phyloP scores from a whole-genome alignment of 2,329 filamentous ascomycete genomes.

The Beauveria bassiana region DNA sequence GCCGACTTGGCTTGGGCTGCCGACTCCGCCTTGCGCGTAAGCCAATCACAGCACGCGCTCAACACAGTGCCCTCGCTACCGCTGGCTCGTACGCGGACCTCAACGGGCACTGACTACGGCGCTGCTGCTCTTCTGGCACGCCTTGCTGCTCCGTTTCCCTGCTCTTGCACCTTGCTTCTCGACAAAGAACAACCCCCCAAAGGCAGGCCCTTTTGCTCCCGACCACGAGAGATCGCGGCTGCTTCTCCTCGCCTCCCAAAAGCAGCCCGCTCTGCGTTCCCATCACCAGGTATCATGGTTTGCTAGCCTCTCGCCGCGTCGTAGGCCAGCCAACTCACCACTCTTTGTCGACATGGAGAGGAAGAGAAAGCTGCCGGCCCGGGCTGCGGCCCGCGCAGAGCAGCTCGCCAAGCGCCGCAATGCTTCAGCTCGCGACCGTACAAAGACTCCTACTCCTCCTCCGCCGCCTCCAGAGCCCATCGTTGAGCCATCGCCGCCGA shows the following conservation, averaged over 20 bases:
- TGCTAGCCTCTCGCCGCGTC: constrained; percentile 9
- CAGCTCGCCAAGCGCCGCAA: constrained; percentile 53
- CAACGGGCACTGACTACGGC: background rate
- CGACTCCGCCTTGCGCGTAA: constrained; percentile 6
- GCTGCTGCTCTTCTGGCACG: background rate
- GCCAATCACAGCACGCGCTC: constrained; percentile 3
- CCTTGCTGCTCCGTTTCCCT: background rate
- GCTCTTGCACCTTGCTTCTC: constrained; percentile 1
- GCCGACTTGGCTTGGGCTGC: constrained; percentile 5
- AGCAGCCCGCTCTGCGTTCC: constrained; percentile 9
- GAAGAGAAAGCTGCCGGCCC: constrained; percentile 57
- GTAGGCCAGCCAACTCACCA: constrained; percentile 5
- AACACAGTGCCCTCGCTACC: background rate
- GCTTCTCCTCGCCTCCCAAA: background rate
- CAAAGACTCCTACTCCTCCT: constrained; percentile 36
- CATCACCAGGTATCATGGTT: constrained; percentile 5
- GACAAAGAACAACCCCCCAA: background rate
- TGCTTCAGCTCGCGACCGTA: constrained; percentile 45
- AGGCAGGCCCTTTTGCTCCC: background rate
- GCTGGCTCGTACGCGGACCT: constrained; percentile 8
- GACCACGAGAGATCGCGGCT: background rate
- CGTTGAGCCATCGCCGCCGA: constrained; percentile 23
- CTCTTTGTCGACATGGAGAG: constrained; percentile 43
- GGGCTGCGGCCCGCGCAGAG: constrained; percentile 53
- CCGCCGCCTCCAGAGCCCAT: constrained; percentile 32